These are phyloP conservation scores for Diospyros kaki DNA, from an alignment of 148 eudicot genomes.

Conservation along the genomic window DNA sequence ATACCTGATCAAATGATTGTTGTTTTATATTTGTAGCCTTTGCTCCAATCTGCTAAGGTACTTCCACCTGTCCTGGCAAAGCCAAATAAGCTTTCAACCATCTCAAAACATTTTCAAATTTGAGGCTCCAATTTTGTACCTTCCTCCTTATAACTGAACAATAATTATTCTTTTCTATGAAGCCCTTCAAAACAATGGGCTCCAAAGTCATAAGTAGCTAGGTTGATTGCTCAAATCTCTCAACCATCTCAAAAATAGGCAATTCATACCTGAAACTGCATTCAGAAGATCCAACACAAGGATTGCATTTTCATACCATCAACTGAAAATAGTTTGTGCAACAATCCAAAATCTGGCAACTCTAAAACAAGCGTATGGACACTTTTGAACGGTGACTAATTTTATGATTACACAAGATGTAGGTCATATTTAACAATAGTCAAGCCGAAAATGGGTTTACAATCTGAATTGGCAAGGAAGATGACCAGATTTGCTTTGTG, in stretches of 20 bases:
- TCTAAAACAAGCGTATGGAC: neutral
- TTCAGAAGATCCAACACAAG: neutral
- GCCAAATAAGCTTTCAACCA: no score
- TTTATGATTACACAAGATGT: neutral
- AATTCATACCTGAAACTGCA: neutral
- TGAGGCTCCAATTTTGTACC: no score
- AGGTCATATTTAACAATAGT: neutral
- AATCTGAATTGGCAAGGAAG: slow-evolving; percentile 71
- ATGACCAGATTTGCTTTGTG: slow-evolving; percentile 63
- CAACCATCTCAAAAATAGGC: neutral
- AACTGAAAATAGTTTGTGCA: neutral
- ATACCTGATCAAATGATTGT: no score
- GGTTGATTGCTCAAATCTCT: neutral
- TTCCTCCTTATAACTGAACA: no score
- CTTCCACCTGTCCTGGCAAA: no score
- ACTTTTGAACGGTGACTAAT: neutral
- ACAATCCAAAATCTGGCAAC: neutral
- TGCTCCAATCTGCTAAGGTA: no score
- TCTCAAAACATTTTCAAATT: no score
- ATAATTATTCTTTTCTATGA: no score
- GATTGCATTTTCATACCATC: neutral
- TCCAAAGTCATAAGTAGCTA: no score
- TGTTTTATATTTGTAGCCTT: no score
- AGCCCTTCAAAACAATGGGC: no score
- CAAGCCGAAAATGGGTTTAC: slow-evolving; percentile 21